Base-by-base conservation (phyloP, 352 stramenopile genomes). In the Halophytophthora polymorphica region DNA sequence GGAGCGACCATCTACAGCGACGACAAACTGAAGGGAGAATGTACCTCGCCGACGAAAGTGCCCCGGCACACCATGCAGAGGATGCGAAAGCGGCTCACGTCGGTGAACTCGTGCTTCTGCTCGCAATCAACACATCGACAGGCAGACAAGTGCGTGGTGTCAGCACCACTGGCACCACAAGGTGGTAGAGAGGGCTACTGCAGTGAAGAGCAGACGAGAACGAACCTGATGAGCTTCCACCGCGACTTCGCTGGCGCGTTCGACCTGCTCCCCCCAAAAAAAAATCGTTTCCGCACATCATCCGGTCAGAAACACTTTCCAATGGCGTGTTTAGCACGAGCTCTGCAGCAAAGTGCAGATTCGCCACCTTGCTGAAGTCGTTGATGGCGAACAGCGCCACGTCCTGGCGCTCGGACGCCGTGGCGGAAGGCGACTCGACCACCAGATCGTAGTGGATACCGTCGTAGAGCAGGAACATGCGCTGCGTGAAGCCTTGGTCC, bases 401-500 rank as follows among this genome's bases (percentile, higher is more conserved):
- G 40, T 93, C 80, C 15, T 77, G 69, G 25, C 63, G 72, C 46
- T 85, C 71, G 0, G 73, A 54, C 12, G 77, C 68, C 6, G 61
- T 70, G 17, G 67, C 51, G 0, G 69, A 86, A 13, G 73, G 65
- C 0, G 71, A 53, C 42, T 93, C 83, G 10, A 89, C 77, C 14
- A 92, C 71, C 19, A 91, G 50, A 53, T 95, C 84, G 53, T 95
- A 95, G 45, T 95, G 84, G 34, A 93, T 83, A 25, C 84, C 84
- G 49, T 95, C 84, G 54, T 93, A 95, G 6, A 95, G 73, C 49
- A 93, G 60, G 50, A 92, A 93, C 66, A 92, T 83, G 37, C 82
- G 76, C 63, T 92, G 79, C 29, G 80, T 82, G 47, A 86, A 90
- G 35, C 78, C 78, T 68, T 87, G 80, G 39, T 93, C 83, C 53